Evolutionary conservation across 768 basidiomycete genomes (phyloP).

Genomic region (Serendipita indica): DNA sequence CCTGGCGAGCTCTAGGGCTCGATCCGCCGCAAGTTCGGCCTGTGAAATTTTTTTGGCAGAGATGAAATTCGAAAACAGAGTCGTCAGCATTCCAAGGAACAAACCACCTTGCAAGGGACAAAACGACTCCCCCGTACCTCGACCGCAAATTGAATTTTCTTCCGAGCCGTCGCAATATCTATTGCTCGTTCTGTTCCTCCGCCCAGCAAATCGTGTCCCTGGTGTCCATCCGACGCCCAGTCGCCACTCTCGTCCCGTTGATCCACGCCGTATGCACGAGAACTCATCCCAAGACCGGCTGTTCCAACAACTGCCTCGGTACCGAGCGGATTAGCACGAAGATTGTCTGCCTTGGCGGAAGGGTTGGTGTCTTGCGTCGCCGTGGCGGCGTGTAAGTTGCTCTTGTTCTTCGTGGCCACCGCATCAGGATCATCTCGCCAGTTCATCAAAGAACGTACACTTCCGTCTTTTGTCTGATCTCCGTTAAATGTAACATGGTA

Average conservation of each 20-base stretch:
- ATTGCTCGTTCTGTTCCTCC: constrained; percentile 2
- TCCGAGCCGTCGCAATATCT: constrained; percentile 1
- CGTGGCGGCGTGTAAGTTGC: no score
- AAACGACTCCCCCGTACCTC: no score
- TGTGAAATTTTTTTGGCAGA: no score
- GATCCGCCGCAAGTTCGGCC: constrained; percentile 3
- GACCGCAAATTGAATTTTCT: constrained; percentile 8
- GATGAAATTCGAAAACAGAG: no score
- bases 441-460: neutral
- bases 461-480: neutral
- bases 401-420: constrained; percentile 1
- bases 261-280: no score
- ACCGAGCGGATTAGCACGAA: neutral
- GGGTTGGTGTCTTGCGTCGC: no score
- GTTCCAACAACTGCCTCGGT: no score
- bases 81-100: no score
- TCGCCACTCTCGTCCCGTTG: neutral
- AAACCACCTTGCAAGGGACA: no score
- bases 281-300: no score
- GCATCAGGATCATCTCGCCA: constrained; percentile 2
- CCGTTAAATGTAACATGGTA: neutral
- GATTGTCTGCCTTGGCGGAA: constrained; percentile 1
- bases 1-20: neutral
- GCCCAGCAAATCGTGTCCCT: neutral
- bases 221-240: neutral